A percentile compares a stretch with the other conserved stretches of the same genome.
phyloP scores from a whole-genome alignment of 2,329 filamentous ascomycete genomes.

The Trichophyton schoenleinii region DNA sequence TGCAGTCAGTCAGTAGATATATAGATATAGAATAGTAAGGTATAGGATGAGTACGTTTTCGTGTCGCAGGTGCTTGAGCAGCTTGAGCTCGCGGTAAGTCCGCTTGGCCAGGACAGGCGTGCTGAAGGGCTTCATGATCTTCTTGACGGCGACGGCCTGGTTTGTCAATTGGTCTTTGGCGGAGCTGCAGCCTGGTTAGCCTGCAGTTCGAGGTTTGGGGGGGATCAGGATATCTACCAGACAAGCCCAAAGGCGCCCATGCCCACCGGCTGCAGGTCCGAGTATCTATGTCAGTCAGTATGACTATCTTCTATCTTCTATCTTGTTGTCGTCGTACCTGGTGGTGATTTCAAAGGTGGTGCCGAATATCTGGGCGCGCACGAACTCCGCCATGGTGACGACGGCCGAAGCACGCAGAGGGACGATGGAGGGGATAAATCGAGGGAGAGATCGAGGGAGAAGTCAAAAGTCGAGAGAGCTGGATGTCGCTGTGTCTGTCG shows the following conservation, averaged over 20 bases:
- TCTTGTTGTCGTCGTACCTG: slow-evolving; percentile 46
- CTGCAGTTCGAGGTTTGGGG: no score
- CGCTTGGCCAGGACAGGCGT: slow-evolving; percentile 96
- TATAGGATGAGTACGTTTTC: slow-evolving; percentile 57
- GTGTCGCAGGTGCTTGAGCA: slow-evolving; percentile 90
- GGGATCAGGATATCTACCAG: slow-evolving; percentile 50
- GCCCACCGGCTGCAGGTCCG: slow-evolving; percentile 92
- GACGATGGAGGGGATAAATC: not conserved
- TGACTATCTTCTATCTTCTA: not conserved
- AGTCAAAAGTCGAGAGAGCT: no score
- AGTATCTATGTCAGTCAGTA: slow-evolving; percentile 53
- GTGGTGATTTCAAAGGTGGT: slow-evolving; percentile 99
- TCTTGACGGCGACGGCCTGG: slow-evolving; percentile 96
- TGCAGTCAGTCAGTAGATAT: slow-evolving; percentile 24
- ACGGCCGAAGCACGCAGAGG: not conserved
- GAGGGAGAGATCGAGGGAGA: not conserved
- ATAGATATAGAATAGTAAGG: not conserved
- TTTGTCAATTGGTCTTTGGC: slow-evolving; percentile 95
- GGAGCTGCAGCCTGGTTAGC: slow-evolving; percentile 47
- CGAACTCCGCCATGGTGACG: slow-evolving; percentile 80
- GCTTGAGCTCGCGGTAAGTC: slow-evolving; percentile 93
- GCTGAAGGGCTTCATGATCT: slow-evolving; percentile 99
- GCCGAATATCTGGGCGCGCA: slow-evolving; percentile 97
- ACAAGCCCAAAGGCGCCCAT: slow-evolving; percentile 99
- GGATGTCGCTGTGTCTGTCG: no score